These are phyloP conservation scores for Candida nitratophila DNA, from an alignment of 805 yeast species.

Conservation along the genomic window DNA sequence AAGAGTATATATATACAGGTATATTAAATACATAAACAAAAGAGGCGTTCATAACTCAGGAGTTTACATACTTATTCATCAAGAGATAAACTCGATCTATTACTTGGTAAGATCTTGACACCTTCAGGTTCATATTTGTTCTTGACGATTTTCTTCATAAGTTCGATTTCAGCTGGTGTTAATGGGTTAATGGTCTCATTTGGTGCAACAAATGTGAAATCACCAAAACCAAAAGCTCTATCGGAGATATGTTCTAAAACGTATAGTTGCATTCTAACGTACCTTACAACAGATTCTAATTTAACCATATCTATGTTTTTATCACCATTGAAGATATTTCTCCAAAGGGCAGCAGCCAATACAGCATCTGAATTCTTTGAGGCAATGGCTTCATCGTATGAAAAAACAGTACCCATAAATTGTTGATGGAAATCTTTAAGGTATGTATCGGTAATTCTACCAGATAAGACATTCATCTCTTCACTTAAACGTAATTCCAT, in stretches of 20 bases:
- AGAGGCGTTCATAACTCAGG: background rate
- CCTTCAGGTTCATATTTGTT: constrained; percentile 45
- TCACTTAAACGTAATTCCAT: constrained; percentile 80
- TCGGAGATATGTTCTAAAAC: constrained; percentile 82
- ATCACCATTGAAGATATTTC: constrained; percentile 86
- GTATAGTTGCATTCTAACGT: constrained; percentile 83
- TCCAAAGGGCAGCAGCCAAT: constrained; percentile 75
- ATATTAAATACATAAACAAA: background rate
- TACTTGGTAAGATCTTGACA: constrained; percentile 50
- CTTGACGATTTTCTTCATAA: constrained; percentile 42
- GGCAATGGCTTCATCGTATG: constrained; percentile 87
- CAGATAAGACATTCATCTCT: constrained; percentile 78
- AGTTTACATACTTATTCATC: constrained; percentile 35
- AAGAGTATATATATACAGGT: background rate
- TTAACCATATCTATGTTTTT: constrained; percentile 74
- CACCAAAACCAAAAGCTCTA: constrained; percentile 89
- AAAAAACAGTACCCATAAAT: constrained; percentile 78
- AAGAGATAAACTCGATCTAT: constrained; percentile 42
- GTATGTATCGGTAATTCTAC: constrained; percentile 76
- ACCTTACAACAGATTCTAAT: constrained; percentile 83
- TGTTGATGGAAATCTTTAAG: constrained; percentile 88
- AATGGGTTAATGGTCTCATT: constrained; percentile 69
- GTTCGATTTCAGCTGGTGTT: constrained; percentile 55
- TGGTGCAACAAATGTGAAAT: constrained; percentile 79
- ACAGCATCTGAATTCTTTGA: constrained; percentile 59